A percentile compares a stretch with the other conserved stretches of the same genome.
phyloP scores from a whole-genome alignment of 768 basidiomycete genomes.

The Boletus pseudopeckii region DNA sequence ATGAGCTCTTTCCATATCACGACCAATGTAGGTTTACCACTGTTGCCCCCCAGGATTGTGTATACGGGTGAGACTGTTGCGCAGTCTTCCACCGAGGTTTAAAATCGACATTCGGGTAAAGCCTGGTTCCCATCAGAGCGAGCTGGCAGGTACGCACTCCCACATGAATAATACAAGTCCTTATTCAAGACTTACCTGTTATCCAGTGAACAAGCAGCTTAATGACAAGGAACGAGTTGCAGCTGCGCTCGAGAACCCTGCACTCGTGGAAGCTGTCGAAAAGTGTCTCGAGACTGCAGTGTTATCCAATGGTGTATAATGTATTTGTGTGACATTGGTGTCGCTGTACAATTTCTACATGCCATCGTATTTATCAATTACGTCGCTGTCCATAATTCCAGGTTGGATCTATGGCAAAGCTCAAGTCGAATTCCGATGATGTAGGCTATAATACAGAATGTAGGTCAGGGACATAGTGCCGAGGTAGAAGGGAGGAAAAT shows the following conservation, averaged over 20 bases:
- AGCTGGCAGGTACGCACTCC: slow-evolving; percentile 65
- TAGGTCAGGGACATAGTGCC: no score
- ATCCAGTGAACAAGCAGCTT: slow-evolving; percentile 91
- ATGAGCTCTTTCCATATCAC: background rate
- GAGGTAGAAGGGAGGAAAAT: background rate
- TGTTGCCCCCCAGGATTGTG: slow-evolving; percentile 57
- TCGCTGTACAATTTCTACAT: background rate
- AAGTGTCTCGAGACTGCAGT: slow-evolving; percentile 54
- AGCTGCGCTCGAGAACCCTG: slow-evolving; percentile 90
- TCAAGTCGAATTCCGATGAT: background rate
- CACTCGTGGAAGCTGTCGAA: slow-evolving; percentile 84
- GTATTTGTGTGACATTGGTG: background rate
- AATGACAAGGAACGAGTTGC: slow-evolving; percentile 99
- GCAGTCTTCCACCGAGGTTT: slow-evolving; percentile 88
- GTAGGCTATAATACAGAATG: no score
- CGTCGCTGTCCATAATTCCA: background rate
- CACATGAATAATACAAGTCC: background rate
- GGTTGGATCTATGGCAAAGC: background rate
- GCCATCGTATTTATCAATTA: background rate
- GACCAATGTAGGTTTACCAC: background rate
- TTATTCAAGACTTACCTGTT: background rate
- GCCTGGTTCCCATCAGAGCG: slow-evolving; percentile 95
- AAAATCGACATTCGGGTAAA: slow-evolving; percentile 93
- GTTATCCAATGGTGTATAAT: background rate
- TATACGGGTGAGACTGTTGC: slow-evolving; percentile 86